These are phyloP conservation scores for Hondaea fermentalgiana DNA, from an alignment of 108 stramenopile genomes.

Conservation along the genomic window DNA sequence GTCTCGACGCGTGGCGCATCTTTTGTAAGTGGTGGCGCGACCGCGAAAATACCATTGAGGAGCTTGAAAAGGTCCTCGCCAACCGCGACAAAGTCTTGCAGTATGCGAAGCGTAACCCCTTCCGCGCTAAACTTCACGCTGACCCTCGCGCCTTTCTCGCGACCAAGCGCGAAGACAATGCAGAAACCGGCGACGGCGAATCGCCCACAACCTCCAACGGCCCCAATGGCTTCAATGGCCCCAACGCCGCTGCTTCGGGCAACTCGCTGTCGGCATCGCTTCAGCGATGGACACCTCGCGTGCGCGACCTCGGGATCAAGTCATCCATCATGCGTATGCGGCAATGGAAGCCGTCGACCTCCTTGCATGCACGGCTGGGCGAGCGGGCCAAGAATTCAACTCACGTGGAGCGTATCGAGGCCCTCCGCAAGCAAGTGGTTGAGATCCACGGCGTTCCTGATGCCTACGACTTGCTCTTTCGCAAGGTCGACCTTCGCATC, in stretches of 20 bases:
- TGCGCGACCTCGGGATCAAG: slow-evolving; percentile 1
- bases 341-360: background rate
- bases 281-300: background rate
- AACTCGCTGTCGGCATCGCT: background rate
- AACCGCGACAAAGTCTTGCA: background rate
- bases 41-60: background rate
- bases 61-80: background rate
- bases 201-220: too few relatives aligned
- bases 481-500: background rate
- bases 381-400: slow-evolving; percentile 1
- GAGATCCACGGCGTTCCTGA: background rate
- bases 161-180: background rate
- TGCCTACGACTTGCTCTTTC: slow-evolving; percentile 5
- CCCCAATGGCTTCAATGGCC: too few relatives aligned
- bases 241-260: background rate
- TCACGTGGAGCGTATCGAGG: background rate
- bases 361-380: background rate
- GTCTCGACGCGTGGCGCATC: background rate
- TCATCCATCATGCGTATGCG: background rate
- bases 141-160: background rate
- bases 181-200: background rate
- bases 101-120: background rate
- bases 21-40: background rate
- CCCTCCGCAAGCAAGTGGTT: background rate
- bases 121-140: background rate